Base-by-base conservation (phyloP, 257 asterid genomes). In the Solanum sitiens region DNA sequence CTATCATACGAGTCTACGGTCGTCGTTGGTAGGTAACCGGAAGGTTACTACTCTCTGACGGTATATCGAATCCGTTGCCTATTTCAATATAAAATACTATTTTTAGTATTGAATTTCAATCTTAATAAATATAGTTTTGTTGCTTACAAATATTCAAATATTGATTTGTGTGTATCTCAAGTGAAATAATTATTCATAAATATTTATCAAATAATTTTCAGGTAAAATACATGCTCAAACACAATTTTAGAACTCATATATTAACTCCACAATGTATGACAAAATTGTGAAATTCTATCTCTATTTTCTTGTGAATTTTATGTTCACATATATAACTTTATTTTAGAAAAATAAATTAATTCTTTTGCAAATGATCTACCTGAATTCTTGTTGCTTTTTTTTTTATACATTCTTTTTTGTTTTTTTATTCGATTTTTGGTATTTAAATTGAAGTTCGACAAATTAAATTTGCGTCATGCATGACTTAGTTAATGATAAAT, bases 401-500 rank as follows among this genome's bases (percentile, higher is more conserved):
- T 7, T 7, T 2, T 56, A 56, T 56, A 56, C 4, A n/a, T n/a
- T 56, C 18, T 56, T n/a, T 56, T 56, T 8, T 7, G 11, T 0
- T 56, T 56, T 18, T 56, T 56, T 23, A 20, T 56, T 56, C 8
- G 25, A 7, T 0, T 7, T 56, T 56, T 56, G 2, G 3, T 56
- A 20, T 56, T 3, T 56, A 2, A 7, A 56, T 3, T 0, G 2
- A 4, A 56, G 5, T 2, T 20, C 65, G 2, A 56, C 1, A 18
- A 7, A 56, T 1, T 0, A 56, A 0, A 20, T 20, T 56, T 56
- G 11, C 2, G 0, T 11, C 5, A 7, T 4, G 21, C 25, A 56
- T 2, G 5, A 0, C 11, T n/a, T 56, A 7, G 8, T 0, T 18
- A 7, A 56, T 9, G 0, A 4, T 53, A 53, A 16, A 53, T 0